Conservation (phyloP, 1,284 basidiomycete species). For the Schizopora paradoxa region DNA sequence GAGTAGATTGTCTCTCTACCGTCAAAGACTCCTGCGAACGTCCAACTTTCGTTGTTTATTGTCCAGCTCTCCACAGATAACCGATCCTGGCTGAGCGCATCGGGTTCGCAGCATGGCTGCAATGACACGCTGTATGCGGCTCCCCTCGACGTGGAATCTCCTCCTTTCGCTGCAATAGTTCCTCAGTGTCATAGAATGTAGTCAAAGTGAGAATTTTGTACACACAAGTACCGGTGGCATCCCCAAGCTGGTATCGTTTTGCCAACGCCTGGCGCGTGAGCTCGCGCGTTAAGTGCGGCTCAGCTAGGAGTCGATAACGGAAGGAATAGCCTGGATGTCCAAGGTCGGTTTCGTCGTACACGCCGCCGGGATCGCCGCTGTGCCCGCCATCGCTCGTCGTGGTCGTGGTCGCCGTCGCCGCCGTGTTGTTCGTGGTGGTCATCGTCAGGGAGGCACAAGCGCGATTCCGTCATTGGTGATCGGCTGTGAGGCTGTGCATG, state of each 20-base stretch:
- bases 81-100: conserved; percentile 27
- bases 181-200: too few relatives aligned
- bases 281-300: conserved; percentile 9
- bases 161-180: too few relatives aligned
- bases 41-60: conserved; percentile 52
- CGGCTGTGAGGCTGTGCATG: too few relatives aligned
- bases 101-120: conserved; percentile 8
- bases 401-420: too few relatives aligned
- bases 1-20: conserved; percentile 36
- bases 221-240: too few relatives aligned
- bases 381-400: too few relatives aligned
- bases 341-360: conserved; percentile 6
- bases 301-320: conserved; percentile 3
- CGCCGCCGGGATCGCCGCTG: too few relatives aligned
- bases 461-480: too few relatives aligned
- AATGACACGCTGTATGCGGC: conserved; percentile 8
- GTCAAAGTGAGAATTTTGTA: too few relatives aligned
- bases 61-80: conserved; percentile 53
- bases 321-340: conserved; percentile 7
- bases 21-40: conserved; percentile 64
- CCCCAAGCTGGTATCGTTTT: not conserved
- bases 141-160: not conserved
- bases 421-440: too few relatives aligned
- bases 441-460: too few relatives aligned
- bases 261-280: conserved; percentile 1